Percentiles rank a stretch among this genome's conserved stretches.
Conservation (phyloP, 1,284 basidiomycete species). For the Nidula niveotomentosa region DNA sequence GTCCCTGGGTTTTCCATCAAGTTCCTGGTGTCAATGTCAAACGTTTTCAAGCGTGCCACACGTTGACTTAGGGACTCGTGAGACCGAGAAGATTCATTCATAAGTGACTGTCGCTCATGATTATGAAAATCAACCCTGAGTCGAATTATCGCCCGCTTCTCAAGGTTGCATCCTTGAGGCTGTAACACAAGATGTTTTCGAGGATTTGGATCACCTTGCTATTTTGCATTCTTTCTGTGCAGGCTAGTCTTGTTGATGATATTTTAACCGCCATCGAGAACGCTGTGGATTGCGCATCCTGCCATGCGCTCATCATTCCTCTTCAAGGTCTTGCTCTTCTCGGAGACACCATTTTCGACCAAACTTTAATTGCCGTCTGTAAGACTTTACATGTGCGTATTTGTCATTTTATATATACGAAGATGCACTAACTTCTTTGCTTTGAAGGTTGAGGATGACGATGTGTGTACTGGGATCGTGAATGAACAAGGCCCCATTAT, state of each 20-base stretch:
- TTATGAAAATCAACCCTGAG: too few species aligned
- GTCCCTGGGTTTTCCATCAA: too few species aligned
- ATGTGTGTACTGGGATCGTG: constrained; percentile 57
- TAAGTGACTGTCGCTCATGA: too few species aligned
- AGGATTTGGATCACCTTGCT: neutral
- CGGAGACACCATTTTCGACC: constrained; percentile 40
- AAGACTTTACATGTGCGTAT: constrained; percentile 31
- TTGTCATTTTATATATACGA: neutral
- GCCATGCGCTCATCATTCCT: constrained; percentile 42
- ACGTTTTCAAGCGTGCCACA: too few species aligned
- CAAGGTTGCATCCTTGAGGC: too few species aligned
- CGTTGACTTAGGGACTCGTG: too few species aligned
- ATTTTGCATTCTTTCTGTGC: neutral
- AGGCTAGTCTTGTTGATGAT: constrained; percentile 29
- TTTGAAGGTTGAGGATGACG: constrained; percentile 32
- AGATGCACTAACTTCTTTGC: neutral
- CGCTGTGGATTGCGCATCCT: constrained; percentile 43
- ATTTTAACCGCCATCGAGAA: constrained; percentile 38
- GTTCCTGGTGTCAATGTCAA: too few species aligned
- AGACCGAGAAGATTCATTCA: too few species aligned
- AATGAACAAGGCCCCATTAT: constrained; percentile 53
- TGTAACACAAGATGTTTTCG: neutral
- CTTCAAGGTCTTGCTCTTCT: constrained; percentile 39
- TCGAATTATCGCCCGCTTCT: too few species aligned
- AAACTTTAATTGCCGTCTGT: constrained; percentile 39